Evolutionary conservation across 2,329 filamentous ascomycete genomes (phyloP), one percentile per base, ranked within the genome.

Genomic region (Fusarium nodosum): DNA sequence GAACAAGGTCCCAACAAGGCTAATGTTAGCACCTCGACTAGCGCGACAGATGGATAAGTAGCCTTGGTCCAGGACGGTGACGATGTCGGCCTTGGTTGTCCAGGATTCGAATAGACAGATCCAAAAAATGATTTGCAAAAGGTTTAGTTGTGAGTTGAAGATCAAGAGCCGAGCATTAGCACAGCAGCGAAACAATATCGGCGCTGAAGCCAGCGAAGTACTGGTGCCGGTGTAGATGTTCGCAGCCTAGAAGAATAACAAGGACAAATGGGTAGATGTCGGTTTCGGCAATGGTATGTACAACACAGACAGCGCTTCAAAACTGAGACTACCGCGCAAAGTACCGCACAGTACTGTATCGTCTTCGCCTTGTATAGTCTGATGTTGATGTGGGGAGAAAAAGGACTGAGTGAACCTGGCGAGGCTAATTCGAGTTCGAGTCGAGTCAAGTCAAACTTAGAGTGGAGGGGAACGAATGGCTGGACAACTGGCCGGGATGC

Each of bases 51-150:
- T 69, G 59, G 68, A 28, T 57, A 60, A 61, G 54, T 69, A 57
- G 66, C 45, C 55, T 69, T 65, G 59, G 54, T 58, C 36, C 60
- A 60, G 71, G 65, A 73, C 73, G 64, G 71, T 72, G 73, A 74
- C 64, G 73, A 72, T 68, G 63, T 48, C 56, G 70, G 60, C 50
- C 60, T 70, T 51, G 70, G 60, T 66, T 58, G 60, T 71, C 61
- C 66, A 51, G 63, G 64, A 48, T 60, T 66, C 38, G 42, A 48
- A 61, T 60, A 64, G 46, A 71, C 70, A 63, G 72, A 74, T 69
- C 68, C 71, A 65, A 60, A 54, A 64, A 51, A 67, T 69, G 57
- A 64, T 65, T 63, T 62, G 71, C 60, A 45, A 66, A 22, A 46
- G 55, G 31, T 36, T n/a, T 55, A 33, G 48, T 31, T 63, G 54